Evolutionary conservation across 768 basidiomycete species (phyloP), one percentile per base, ranked within the genome.

Genomic region (Leccinum incarnatum): DNA sequence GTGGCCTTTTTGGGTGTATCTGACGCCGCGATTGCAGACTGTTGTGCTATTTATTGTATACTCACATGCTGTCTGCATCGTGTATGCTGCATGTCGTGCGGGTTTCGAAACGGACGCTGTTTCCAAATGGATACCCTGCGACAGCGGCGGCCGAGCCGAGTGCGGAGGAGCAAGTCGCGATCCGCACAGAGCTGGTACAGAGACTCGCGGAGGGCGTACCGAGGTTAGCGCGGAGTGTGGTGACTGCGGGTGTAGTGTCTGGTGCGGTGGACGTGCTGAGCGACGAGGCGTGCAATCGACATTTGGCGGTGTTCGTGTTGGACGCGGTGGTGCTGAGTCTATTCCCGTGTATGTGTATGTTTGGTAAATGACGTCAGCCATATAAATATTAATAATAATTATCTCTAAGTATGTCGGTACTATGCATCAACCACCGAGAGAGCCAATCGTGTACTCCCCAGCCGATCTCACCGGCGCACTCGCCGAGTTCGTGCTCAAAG

Each of bases 41-140:
- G 60, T 76, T 95, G 27, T 87, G 86, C 0, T 82, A 89, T 67
- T 66, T 91, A 51, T 74, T 97, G 51, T 78, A 80, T 61, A 77
- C 76, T 0, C 73, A 80, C 19, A 74, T 89, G 56, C 76, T 83
- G 25, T 80, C 84, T 1, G 76, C 83, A 5, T 60, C 76, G 5
- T 80, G 82, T 52, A 70, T 91, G 25, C 77, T 87, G 19, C 77
- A 76, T 32, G 70, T 81, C 27, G 76, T 86, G 37, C 81, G 83
- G 37, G 67, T 79, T 5, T 74, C 85, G 14, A 92, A 91, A 65
- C 80, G 80, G 9, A 81, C 87, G 8, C 78, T 98, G 27, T 98
- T 96, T 69, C 95, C 96, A 4, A 86, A 86, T 61, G 95, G 96
- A 14, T 93, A 92, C 74, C 94, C 93, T 1, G 90, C 82, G 0